Evolutionary conservation across 345 rosid genomes (phyloP).

Genomic region (Jatropha curcas): DNA sequence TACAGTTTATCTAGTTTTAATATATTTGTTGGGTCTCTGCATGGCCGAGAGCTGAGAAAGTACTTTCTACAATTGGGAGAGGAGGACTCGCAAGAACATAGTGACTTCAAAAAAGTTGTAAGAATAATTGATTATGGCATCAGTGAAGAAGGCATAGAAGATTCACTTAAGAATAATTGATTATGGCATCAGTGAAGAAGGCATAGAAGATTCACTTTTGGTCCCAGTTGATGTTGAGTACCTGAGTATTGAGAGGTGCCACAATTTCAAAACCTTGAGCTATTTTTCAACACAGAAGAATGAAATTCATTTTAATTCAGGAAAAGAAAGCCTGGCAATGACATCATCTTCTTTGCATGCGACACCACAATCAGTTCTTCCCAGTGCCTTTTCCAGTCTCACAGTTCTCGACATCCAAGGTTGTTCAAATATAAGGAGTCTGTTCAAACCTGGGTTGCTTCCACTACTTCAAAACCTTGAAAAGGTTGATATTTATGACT

Average conservation of each 20-base stretch:
- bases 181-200: neutral
- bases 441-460: neutral
- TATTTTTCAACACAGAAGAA: neutral
- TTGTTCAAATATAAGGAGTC: neutral
- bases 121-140: neutral
- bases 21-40: neutral
- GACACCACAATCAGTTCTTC: neutral
- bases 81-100: neutral
- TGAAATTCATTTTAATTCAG: too few species aligned
- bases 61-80: neutral
- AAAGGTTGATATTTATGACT: neutral
- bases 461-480: neutral
- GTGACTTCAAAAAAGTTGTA: neutral
- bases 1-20: neutral
- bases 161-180: neutral
- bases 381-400: neutral
- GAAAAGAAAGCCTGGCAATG: neutral
- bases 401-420: neutral
- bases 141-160: neutral
- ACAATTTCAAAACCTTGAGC: neutral
- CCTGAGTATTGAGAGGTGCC: neutral
- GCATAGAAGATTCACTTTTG: neutral
- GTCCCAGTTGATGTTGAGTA: neutral
- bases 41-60: neutral
- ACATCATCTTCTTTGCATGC: neutral